Evolutionary conservation across 257 asterid genomes (phyloP).

Genomic region (Solanum piurae): DNA sequence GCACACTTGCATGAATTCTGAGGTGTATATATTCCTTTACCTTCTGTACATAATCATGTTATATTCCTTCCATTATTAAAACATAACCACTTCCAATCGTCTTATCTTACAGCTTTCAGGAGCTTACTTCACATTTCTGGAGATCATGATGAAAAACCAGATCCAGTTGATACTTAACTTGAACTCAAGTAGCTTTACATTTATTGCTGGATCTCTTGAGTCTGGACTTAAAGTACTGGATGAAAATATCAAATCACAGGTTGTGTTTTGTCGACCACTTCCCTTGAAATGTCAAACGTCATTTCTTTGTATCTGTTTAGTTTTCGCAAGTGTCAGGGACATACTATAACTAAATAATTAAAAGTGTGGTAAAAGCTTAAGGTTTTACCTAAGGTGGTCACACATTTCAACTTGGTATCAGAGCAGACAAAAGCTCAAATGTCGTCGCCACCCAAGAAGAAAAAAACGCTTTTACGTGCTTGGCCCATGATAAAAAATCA

Average conservation of each 20-base stretch:
- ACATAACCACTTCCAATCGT: neutral
- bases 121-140: constrained; percentile 89
- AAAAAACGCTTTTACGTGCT: neutral
- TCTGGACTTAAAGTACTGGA: constrained; percentile 95
- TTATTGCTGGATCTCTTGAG: constrained; percentile 86
- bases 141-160: constrained; percentile 81
- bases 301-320: neutral
- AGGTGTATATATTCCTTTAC: neutral
- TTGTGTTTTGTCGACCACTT: constrained; percentile 4
- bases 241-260: constrained; percentile 86
- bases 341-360: neutral
- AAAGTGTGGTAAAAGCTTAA: neutral
- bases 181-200: constrained; percentile 71
- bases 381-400: neutral
- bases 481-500: neutral
- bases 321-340: neutral
- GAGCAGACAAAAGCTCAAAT: neutral
- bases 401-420: neutral
- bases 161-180: constrained; percentile 58
- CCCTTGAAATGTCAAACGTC: neutral
- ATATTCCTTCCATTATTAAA: neutral
- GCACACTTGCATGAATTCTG: neutral
- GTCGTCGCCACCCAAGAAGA: neutral
- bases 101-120: constrained; percentile 58
- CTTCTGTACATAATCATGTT: neutral